phyloP scores from a whole-genome alignment of 106 monocot genomes.

The Apostasia shenzhenica region DNA sequence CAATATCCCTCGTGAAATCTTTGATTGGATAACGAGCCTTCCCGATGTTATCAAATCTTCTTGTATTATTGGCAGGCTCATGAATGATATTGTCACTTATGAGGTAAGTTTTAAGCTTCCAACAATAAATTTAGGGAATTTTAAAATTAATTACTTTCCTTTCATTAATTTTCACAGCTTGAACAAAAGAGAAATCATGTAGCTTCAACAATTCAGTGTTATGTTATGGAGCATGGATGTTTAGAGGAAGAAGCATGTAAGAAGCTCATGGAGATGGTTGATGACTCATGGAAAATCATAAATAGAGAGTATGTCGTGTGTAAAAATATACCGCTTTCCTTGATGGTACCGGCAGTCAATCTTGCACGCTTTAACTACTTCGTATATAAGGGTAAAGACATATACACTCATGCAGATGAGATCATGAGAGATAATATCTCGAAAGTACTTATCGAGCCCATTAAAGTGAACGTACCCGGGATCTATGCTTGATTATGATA shows the following conservation, averaged over 20 bases:
- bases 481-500: no score
- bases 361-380: slow-evolving; percentile 2
- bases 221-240: slow-evolving; percentile 1
- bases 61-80: neutral
- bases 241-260: neutral
- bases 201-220: neutral
- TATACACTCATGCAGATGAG: neutral
- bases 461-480: neutral
- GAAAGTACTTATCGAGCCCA: neutral
- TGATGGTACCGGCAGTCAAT: neutral
- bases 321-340: neutral
- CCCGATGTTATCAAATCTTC: neutral
- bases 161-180: neutral
- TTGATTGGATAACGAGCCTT: neutral
- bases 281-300: neutral
- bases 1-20: neutral
- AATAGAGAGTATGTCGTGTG: neutral
- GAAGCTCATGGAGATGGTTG: neutral
- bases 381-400: neutral
- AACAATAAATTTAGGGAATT: neutral
- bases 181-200: neutral
- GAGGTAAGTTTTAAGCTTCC: neutral
- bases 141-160: no score
- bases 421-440: neutral
- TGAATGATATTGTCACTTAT: neutral